A percentile compares a stretch with the other conserved stretches of the same genome.
phyloP scores from a whole-genome alignment of 2,329 filamentous ascomycete species.

The Oidium heveae region DNA sequence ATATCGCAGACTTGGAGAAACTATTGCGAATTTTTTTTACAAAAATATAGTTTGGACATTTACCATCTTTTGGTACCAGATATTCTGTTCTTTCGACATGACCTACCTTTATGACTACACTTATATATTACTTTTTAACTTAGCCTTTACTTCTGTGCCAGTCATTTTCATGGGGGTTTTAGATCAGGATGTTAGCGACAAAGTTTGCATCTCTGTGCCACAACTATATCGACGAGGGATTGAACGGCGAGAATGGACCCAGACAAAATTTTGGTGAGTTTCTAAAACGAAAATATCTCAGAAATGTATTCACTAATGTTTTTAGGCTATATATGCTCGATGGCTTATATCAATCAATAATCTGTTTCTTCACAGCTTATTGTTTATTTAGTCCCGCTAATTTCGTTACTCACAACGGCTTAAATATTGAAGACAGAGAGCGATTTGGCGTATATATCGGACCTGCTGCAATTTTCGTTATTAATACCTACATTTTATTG shows the following conservation, averaged over 20 bases:
- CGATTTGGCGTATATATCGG: conserved; percentile 74
- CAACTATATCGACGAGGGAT: conserved; percentile 91
- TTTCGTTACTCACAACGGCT: conserved; percentile 46
- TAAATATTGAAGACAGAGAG: conserved; percentile 52
- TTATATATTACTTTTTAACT: conserved; percentile 88
- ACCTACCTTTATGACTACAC: conserved; percentile 95
- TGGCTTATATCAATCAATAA: conserved; percentile 79
- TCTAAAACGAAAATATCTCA: neutral
- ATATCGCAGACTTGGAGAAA: conserved; percentile 80
- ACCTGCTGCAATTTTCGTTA: conserved; percentile 59
- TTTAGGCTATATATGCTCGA: conserved; percentile 76
- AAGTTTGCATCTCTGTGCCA: conserved; percentile 77
- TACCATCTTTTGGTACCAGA: conserved; percentile 89
- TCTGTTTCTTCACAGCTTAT: conserved; percentile 84
- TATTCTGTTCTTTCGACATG: conserved; percentile 87
- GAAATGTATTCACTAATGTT: conserved; percentile 11
- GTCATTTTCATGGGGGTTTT: conserved; percentile 91
- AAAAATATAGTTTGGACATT: conserved; percentile 99
- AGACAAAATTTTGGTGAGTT: conserved; percentile 79
- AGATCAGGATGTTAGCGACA: conserved; percentile 89
- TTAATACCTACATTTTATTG: conserved; percentile 84
- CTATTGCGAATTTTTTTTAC: conserved; percentile 98
- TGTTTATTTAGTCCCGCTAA: conserved; percentile 45
- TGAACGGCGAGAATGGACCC: conserved; percentile 88
- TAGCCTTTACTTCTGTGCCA: conserved; percentile 86